Percentiles rank a stretch among this genome's conserved stretches.
Evolutionary conservation across 2,329 filamentous ascomycete genomes (phyloP).

Genomic region (Colletotrichum orbiculare): DNA sequence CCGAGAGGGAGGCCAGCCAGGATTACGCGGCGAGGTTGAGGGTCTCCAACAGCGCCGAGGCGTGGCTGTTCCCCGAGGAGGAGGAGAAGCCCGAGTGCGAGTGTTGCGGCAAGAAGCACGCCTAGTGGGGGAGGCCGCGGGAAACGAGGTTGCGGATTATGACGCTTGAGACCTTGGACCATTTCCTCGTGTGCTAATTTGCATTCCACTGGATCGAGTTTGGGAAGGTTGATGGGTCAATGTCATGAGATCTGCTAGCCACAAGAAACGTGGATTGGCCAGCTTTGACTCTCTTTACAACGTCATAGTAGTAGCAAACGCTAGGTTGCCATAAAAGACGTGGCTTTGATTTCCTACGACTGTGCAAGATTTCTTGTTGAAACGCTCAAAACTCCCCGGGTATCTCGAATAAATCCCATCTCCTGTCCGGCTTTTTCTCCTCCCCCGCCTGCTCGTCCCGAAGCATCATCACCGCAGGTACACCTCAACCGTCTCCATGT

Average conservation of each 20-base stretch:
- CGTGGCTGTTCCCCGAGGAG: slow-evolving; percentile 11
- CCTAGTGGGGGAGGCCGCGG: background rate
- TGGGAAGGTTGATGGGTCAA: too few relatives aligned
- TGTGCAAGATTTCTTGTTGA: background rate
- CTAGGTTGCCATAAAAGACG: too few relatives aligned
- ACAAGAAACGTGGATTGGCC: too few relatives aligned
- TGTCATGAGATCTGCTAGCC: too few relatives aligned
- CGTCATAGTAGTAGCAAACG: too few relatives aligned
- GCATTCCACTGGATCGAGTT: too few relatives aligned
- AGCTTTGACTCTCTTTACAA: too few relatives aligned
- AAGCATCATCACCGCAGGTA: slow-evolving; percentile 57
- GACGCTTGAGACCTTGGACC: background rate
- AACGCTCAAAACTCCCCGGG: slow-evolving; percentile 28
- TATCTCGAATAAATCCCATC: slow-evolving; percentile 30
- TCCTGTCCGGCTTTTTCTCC: too few relatives aligned
- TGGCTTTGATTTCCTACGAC: too few relatives aligned
- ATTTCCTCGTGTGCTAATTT: background rate
- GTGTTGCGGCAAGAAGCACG: slow-evolving; percentile 16
- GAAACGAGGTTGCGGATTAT: too few relatives aligned
- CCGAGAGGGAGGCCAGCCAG: slow-evolving; percentile 39
- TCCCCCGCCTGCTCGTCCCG: background rate
- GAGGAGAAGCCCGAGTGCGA: slow-evolving; percentile 7
- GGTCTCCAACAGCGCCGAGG: background rate
- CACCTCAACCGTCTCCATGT: slow-evolving; percentile 82
- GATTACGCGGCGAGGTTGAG: slow-evolving; percentile 45